Evolutionary conservation across 129 eudicot species (phyloP).

Genomic region (Escallonia rubra): DNA sequence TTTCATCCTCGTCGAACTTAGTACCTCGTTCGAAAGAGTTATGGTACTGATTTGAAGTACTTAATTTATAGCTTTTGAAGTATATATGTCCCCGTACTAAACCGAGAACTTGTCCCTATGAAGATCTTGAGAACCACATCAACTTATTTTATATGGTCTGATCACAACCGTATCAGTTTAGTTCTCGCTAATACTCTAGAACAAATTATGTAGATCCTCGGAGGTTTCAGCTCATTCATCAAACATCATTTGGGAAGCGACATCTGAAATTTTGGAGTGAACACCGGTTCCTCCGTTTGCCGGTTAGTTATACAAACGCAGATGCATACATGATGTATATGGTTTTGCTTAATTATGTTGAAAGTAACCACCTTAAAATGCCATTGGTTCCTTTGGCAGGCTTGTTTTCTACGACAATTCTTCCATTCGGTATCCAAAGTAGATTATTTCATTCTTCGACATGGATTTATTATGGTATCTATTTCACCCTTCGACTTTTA

Average conservation of each 20-base stretch:
- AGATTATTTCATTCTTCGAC: conserved; percentile 58
- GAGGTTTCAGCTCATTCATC: conserved; percentile 50
- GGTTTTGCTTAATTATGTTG: neutral
- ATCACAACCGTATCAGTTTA: too few species aligned
- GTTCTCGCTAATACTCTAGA: neutral
- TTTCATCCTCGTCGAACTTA: too few species aligned
- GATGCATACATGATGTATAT: neutral
- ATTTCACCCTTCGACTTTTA: too few species aligned
- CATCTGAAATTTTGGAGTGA: conserved; percentile 57
- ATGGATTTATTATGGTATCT: conserved; percentile 59
- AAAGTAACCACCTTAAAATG: neutral
- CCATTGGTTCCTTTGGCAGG: conserved; percentile 20
- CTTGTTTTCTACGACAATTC: conserved; percentile 48
- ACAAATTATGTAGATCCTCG: conserved; percentile 38
- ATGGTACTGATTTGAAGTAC: too few species aligned
- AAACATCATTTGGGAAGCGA: conserved; percentile 56
- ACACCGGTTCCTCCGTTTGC: conserved; percentile 45
- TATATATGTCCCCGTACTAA: too few species aligned
- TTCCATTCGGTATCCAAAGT: conserved; percentile 43
- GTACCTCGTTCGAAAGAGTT: too few species aligned
- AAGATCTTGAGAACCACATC: too few species aligned
- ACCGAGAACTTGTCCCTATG: too few species aligned
- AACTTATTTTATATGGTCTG: too few species aligned
- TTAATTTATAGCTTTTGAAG: too few species aligned
- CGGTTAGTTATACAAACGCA: conserved; percentile 24